These are phyloP conservation scores for Mimosa pudica DNA, from an alignment of 306 rosid species.

Conservation along the genomic window DNA sequence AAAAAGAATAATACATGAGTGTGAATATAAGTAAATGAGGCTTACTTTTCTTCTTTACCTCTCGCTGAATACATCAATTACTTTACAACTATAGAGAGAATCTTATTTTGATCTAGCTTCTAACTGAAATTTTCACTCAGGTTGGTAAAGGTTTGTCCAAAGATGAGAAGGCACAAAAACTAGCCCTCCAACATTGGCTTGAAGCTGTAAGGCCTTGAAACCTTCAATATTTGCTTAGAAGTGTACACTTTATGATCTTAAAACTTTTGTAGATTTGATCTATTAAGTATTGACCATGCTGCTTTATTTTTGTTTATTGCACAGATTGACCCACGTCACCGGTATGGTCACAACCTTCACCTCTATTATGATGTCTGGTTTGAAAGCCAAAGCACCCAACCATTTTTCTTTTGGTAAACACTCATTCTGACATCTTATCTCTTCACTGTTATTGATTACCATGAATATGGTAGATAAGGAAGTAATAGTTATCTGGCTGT, in stretches of 20 bases:
- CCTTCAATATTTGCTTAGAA: background rate
- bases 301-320: conserved; percentile 9
- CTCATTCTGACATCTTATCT: conserved; percentile 1
- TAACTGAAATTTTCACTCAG: conserved; percentile 33
- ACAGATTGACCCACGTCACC: conserved; percentile 95
- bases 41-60: background rate
- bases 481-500: background rate
- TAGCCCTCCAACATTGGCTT: conserved; percentile 87
- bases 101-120: background rate
- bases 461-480: background rate
- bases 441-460: background rate
- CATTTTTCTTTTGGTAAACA: conserved; percentile 86
- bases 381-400: conserved; percentile 77
- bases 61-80: background rate
- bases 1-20: background rate
- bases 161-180: conserved; percentile 79
- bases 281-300: background rate
- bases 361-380: conserved; percentile 83
- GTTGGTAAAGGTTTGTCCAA: conserved; percentile 83
- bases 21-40: background rate
- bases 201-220: conserved; percentile 65
- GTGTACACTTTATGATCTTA: background rate
- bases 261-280: background rate
- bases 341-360: conserved; percentile 93
- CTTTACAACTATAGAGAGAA: background rate